Evolutionary conservation across 352 stramenopile species (phyloP), one percentile per base, ranked within the genome.

Genomic region (Aphanomyces invadans): DNA sequence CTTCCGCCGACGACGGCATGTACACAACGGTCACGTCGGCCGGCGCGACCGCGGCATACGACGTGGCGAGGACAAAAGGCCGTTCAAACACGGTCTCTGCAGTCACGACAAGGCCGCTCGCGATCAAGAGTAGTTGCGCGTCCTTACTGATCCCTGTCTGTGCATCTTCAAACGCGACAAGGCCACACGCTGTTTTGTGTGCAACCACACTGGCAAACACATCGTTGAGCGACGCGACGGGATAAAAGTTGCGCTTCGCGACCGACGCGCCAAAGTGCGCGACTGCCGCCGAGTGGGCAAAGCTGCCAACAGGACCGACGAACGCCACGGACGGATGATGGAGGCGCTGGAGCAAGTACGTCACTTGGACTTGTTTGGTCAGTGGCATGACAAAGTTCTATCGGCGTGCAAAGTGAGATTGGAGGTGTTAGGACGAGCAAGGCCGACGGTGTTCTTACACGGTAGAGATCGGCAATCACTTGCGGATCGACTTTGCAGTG

Each of bases 301-400:
- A 92, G 44, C 85, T 93, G 2, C 83, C 86, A 38, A 88, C 74
- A 3, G 78, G 73, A 0, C 79, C 81, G 4, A 80, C 76, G 4
- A 93, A 75, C 39, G 85, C 81, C 63, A 95, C 87, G 15, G 81
- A 83, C 21, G 82, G 77, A 56, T 94, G 87, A 26, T 87, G 68
- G 1, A 96, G 71, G 3, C 87, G 81, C 74, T 94, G 80, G 23
- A 96, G 75, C 67, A 96, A 71, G 68, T 96, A 96, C 62, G 80
- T 74, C 28, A 99, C 95, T 74, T 99, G 95, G 55, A 99, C 92
- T 75, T 99, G 95, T 75, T 99, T 99, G 10, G 96, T 99, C 54
- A 99, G 78, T 12, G 97, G 97, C 74, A 99, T 99, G 54, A 99
- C 96, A 65, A 99, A 97, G 77, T 99, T 53, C 62, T 69, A n/a